Evolutionary conservation across 2,329 filamentous ascomycete species (phyloP).

Genomic region (Paecilomyces sp.): DNA sequence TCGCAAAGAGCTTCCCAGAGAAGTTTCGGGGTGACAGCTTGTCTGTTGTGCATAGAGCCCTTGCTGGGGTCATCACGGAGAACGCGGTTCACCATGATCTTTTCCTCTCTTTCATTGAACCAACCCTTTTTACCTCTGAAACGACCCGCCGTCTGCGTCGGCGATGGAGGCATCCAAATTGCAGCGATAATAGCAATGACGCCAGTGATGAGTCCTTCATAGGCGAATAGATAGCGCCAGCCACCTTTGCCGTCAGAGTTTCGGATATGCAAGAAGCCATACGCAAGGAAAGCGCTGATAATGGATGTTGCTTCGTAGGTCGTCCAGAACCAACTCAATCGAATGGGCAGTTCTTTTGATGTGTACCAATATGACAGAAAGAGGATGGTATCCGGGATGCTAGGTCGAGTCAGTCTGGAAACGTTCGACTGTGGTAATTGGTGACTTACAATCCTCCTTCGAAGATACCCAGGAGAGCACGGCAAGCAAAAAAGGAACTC

Average conservation of each 20-base stretch:
- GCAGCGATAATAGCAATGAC: conserved; percentile 50
- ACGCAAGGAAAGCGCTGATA: conserved; percentile 42
- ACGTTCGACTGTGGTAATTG: conserved; percentile 1
- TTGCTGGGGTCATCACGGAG: conserved; percentile 50
- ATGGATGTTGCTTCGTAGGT: conserved; percentile 47
- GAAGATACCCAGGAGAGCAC: conserved; percentile 43
- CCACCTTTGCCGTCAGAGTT: conserved; percentile 29
- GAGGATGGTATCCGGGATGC: conserved; percentile 36
- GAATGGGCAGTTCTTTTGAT: conserved; percentile 58
- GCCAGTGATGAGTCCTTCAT: conserved; percentile 43
- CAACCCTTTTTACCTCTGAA: conserved; percentile 58
- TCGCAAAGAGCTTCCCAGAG: conserved; percentile 46
- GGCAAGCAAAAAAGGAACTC: conserved; percentile 33
- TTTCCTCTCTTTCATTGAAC: conserved; percentile 61
- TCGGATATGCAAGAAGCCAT: conserved; percentile 33
- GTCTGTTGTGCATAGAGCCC: conserved; percentile 56
- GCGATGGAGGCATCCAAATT: conserved; percentile 56
- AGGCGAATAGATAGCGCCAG: conserved; percentile 38
- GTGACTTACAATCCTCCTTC: conserved; percentile 56
- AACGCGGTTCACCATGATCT: conserved; percentile 62
- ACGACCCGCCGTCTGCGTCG: conserved; percentile 55
- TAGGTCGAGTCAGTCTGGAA: conserved; percentile 5
- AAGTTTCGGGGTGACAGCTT: conserved; percentile 43
- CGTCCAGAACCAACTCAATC: conserved; percentile 66
- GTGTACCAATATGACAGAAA: conserved; percentile 74